A percentile compares a stretch with the other conserved stretches of the same genome.
These are phyloP conservation scores for Starmerella cellae DNA, from an alignment of 805 yeast species.

Conservation along the genomic window DNA sequence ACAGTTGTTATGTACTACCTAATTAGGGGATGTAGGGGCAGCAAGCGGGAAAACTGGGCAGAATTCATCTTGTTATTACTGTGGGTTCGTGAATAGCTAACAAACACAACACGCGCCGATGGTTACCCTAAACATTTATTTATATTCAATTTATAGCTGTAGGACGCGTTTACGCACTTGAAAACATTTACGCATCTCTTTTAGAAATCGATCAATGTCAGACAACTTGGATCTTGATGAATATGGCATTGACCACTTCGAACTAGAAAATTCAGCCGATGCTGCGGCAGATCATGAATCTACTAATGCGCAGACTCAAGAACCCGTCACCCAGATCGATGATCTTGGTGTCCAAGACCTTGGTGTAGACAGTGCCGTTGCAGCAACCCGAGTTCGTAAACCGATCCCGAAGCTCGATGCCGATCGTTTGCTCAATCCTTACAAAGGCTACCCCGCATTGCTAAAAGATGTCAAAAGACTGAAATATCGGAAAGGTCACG, in stretches of 20 bases:
- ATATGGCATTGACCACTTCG: no score
- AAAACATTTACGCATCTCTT: no score
- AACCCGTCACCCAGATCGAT: slow-evolving; percentile 8
- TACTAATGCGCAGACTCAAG: neutral
- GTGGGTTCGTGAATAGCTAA: no score
- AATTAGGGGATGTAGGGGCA: no score
- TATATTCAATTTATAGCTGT: no score
- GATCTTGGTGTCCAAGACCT: slow-evolving; percentile 20
- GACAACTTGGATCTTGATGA: no score
- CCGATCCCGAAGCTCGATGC: slow-evolving; percentile 32
- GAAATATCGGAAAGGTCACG: slow-evolving; percentile 32
- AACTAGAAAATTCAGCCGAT: neutral
- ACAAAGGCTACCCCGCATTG: slow-evolving; percentile 46
- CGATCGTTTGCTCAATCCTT: slow-evolving; percentile 35
- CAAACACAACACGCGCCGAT: no score
- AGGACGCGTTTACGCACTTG: no score
- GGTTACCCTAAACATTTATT: no score
- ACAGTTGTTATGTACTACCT: neutral
- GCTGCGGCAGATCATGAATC: neutral
- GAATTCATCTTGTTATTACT: no score
- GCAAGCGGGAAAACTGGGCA: no score
- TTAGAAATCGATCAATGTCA: no score
- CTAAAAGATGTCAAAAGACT: slow-evolving; percentile 24
- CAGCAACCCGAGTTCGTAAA: slow-evolving; percentile 4
- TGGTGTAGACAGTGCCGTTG: slow-evolving; percentile 16